Base-by-base conservation (phyloP, 1,284 basidiomycete genomes). In the Athelia sp. region DNA sequence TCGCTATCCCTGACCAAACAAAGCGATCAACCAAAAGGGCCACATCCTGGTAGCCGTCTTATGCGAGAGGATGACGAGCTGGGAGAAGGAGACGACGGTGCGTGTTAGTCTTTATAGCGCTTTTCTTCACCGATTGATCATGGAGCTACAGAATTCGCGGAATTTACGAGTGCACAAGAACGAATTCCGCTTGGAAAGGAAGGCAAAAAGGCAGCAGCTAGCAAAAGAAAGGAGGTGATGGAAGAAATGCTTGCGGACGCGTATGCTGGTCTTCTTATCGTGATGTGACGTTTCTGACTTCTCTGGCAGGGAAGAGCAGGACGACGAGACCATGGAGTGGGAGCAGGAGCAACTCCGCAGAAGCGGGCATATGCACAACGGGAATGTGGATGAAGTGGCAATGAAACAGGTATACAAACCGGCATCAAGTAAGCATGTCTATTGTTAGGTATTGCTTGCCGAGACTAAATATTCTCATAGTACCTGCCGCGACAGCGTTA, bases 81-180 rank as follows among this genome's bases (percentile, higher is more conserved):
- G 2, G 94, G 93, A 1, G 93, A 97, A 58, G 93, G 88, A 0
- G 94, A 96, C 50, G 94, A 97, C 59, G 92, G 91, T 92, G 56
- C 52, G 80, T 63, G n/a, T 49, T 24, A 23, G 40, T 29, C 8
- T 18, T 26, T 18, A 29, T 17, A 3, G 21, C 36, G 45, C 47
- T 52, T 42, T 50, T 23, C 54, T 48, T 47, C 46, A 48, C 42
- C 19, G 45, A 17, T 52, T 40, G 32, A 17, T n/a, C 36, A 11
- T 34, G 36, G 26, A 13, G 26, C 13, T 29, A 29, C 56, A 93
- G 93, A 95, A 58, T 86, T 84, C 60, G 90, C 93, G 4, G 90
- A 93, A 55, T 97, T 84, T 60, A 97, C 95, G 0, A 93, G 85
- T 54, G 89, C 90, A 0, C 84, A 91, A 62, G 91, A 94, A 54